Evolutionary conservation across 768 basidiomycete species (phyloP).

Genomic region (Amanita exitialis): DNA sequence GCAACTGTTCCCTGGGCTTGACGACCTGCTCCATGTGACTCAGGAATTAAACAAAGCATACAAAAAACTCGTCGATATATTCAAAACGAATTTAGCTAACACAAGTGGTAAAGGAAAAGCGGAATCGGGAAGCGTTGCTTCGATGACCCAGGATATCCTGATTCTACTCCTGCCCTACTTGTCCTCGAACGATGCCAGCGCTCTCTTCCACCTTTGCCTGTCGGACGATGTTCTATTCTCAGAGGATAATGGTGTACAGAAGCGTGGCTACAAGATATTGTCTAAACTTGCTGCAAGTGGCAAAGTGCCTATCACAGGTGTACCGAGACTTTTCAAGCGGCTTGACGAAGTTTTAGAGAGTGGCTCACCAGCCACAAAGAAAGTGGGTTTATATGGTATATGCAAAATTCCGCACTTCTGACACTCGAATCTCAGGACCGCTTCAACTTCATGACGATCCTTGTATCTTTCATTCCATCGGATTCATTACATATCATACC

Average conservation of each 20-base stretch:
- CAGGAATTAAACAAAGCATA: slow-evolving; percentile 79
- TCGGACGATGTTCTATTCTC: slow-evolving; percentile 58
- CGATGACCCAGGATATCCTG: slow-evolving; percentile 78
- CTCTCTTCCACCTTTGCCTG: slow-evolving; percentile 65
- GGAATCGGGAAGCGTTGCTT: slow-evolving; percentile 34
- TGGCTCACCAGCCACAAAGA: slow-evolving; percentile 78
- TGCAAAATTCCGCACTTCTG: not conserved
- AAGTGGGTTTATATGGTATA: slow-evolving; percentile 31
- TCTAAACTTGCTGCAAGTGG: slow-evolving; percentile 59
- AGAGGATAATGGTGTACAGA: slow-evolving; percentile 85
- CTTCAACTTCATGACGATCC: slow-evolving; percentile 57
- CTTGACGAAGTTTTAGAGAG: slow-evolving; percentile 58
- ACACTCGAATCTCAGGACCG: slow-evolving; percentile 52
- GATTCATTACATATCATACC: slow-evolving; percentile 77
- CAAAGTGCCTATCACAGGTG: slow-evolving; percentile 45
- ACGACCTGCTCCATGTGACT: not conserved
- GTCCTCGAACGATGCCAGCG: slow-evolving; percentile 44
- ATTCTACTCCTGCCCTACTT: slow-evolving; percentile 75
- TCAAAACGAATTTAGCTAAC: slow-evolving; percentile 51
- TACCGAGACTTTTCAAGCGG: slow-evolving; percentile 43
- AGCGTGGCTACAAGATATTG: slow-evolving; percentile 88
- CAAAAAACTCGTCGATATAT: slow-evolving; percentile 61
- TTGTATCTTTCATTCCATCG: slow-evolving; percentile 61
- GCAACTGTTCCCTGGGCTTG: not conserved
- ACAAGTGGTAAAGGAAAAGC: slow-evolving; percentile 24